Conservation (phyloP, 192 early-diverging fungal genomes). For the Coemansia sp. region DNA sequence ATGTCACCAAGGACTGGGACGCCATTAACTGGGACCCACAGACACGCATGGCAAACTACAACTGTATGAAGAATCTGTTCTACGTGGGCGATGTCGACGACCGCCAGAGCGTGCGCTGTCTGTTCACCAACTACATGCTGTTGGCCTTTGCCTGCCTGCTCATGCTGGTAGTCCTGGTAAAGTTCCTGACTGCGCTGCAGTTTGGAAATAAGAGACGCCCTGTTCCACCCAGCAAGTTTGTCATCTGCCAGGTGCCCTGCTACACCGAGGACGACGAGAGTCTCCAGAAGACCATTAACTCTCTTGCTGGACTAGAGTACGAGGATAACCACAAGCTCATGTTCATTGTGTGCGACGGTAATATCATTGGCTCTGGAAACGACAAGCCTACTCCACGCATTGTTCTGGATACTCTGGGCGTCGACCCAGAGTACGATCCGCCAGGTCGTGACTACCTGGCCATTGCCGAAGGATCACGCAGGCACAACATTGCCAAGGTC, state of each 20-base stretch:
- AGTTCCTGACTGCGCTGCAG: slow-evolving; percentile 92
- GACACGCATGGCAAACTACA: slow-evolving; percentile 53
- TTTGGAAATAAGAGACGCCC: slow-evolving; percentile 70
- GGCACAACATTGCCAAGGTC: slow-evolving; percentile 92
- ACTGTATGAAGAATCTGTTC: slow-evolving; percentile 82
- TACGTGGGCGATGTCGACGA: slow-evolving; percentile 85
- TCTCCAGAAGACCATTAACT: slow-evolving; percentile 86
- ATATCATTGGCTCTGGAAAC: slow-evolving; percentile 92
- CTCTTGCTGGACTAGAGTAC: slow-evolving; percentile 83
- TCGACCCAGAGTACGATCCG: slow-evolving; percentile 74
- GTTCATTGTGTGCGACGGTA: slow-evolving; percentile 88
- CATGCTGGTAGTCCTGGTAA: slow-evolving; percentile 83
- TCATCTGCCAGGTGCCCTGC: slow-evolving; percentile 92
- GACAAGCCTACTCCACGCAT: slow-evolving; percentile 90
- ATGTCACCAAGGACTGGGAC: slow-evolving; percentile 64
- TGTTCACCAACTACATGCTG: slow-evolving; percentile 83
- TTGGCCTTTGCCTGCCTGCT: slow-evolving; percentile 77
- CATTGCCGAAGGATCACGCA: slow-evolving; percentile 84
- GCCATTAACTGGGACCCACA: slow-evolving; percentile 49
- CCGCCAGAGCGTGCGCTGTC: slow-evolving; percentile 73
- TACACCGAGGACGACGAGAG: slow-evolving; percentile 97
- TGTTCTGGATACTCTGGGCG: slow-evolving; percentile 84
- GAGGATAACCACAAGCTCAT: slow-evolving; percentile 97
- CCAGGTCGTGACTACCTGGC: slow-evolving; percentile 81
- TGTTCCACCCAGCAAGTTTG: slow-evolving; percentile 87